Base-by-base conservation (phyloP, 2,329 filamentous ascomycete genomes). In the Pseudogymnoascus sp. region DNA sequence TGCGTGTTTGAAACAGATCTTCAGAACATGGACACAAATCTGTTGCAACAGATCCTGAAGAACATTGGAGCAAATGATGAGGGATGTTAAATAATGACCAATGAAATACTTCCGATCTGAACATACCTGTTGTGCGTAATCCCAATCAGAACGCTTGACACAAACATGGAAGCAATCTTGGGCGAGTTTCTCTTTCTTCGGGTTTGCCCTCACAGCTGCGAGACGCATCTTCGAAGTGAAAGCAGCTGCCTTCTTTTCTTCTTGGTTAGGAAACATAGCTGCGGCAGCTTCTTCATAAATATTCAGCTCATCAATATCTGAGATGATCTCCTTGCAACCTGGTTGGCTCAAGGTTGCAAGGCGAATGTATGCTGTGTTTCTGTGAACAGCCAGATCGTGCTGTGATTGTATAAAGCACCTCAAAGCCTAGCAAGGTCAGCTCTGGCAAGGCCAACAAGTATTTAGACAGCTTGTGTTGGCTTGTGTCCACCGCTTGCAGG, bases 121-220 rank as follows among this genome's bases (percentile, higher is more conserved):
- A 56, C 37, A 6, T 67, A 71, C 72, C 68, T 72, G 69, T 63
- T 71, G 68, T 18, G 73, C 72, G 67, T 73, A 70, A 37, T 74
- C 71, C 38, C 72, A 64, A 65, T 74, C 72, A 60, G 68, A 63
- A 49, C 68, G 71, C 38, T 64, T 62, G 59, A 74, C 64, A 66
- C 73, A 75, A 34, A 65, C 69, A 59, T 69, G 65, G 43, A 75
- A 71, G n/a, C 68, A 70, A 36, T 70, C 68, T 37, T 68, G 46
- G 14, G 66, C 68, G 8, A 68, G 59, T 11, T 71, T 66, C 65
- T 72, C 71, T 49, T 73, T 64, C 60, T 72, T 74, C 3, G 73
- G 71, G 3, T 43, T 18, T 36, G 66, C 59, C 60, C 73, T 73
- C n/a, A 73, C 71, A 63, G 64, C 66, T 46, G 70, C 66, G 68